Conservation (phyloP, 2,329 filamentous ascomycete genomes). For the Cladophialophora bantiana region DNA sequence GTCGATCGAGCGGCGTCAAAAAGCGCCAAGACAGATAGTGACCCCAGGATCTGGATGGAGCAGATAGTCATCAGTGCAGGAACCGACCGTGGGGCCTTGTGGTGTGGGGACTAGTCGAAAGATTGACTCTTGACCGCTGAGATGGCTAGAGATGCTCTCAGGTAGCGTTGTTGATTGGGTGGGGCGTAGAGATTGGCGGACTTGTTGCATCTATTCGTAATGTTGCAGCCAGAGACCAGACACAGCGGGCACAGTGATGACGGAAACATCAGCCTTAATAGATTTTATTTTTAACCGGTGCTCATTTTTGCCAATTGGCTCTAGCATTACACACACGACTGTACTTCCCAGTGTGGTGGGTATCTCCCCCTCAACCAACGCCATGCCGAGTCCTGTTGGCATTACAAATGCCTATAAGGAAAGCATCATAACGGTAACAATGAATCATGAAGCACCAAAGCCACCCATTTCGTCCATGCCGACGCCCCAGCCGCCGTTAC, state of each 20-base stretch:
- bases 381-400: slow-evolving; percentile 11
- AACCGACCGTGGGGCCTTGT: neutral
- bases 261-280: neutral
- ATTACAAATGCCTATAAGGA: neutral
- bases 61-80: neutral
- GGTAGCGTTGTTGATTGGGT: neutral
- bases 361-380: slow-evolving; percentile 12
- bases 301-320: slow-evolving; percentile 2
- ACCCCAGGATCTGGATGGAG: neutral
- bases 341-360: slow-evolving; percentile 7
- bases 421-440: slow-evolving; percentile 1
- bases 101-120: neutral
- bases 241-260: neutral
- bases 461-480: neutral
- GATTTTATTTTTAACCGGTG: neutral
- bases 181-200: neutral
- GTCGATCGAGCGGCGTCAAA: neutral
- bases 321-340: slow-evolving; percentile 18
- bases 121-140: neutral
- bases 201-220: neutral
- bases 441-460: neutral
- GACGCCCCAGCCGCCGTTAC: neutral
- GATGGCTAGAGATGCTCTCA: neutral
- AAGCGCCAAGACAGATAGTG: too few species aligned
- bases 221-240: neutral